Evolutionary conservation across 1,139 yeast genomes (phyloP).

Genomic region (Saccharomyces hybrid): DNA sequence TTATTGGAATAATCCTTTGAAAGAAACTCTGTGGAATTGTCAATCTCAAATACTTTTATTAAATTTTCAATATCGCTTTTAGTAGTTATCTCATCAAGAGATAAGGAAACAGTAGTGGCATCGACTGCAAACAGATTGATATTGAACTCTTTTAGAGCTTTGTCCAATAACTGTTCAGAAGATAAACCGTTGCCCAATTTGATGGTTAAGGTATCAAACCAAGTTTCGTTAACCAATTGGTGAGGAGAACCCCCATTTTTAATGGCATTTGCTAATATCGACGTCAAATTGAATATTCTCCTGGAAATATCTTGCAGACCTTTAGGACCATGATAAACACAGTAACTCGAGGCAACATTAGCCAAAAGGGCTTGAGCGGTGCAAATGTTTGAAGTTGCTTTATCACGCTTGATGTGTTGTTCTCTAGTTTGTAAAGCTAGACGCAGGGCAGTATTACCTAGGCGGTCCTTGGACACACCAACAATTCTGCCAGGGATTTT

Average conservation of each 20-base stretch:
- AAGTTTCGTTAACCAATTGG: conserved; percentile 48
- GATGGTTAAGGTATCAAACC: conserved; percentile 86
- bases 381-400: conserved; percentile 95
- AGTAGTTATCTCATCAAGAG: conserved; percentile 82
- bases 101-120: conserved; percentile 55
- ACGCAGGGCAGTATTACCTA: conserved; percentile 82
- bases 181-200: conserved; percentile 40
- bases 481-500: conserved; percentile 95
- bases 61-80: conserved; percentile 53
- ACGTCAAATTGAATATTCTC: conserved; percentile 70
- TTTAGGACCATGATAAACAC: conserved; percentile 91
- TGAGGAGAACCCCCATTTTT: conserved; percentile 41
- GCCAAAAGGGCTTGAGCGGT: conserved; percentile 96
- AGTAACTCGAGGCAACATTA: conserved; percentile 91
- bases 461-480: conserved; percentile 86
- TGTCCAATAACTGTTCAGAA: conserved; percentile 49
- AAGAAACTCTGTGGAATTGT: conserved; percentile 10
- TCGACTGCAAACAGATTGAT: conserved; percentile 72
- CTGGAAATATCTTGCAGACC: conserved; percentile 75
- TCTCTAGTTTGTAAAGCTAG: conserved; percentile 95
- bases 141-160: conserved; percentile 54
- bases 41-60: conserved; percentile 45
- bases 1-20: not conserved
- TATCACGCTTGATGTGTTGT: conserved; percentile 94
- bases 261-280: conserved; percentile 58